phyloP scores from a whole-genome alignment of 2,329 filamentous ascomycete species.

The Verticillium albo-atrum region DNA sequence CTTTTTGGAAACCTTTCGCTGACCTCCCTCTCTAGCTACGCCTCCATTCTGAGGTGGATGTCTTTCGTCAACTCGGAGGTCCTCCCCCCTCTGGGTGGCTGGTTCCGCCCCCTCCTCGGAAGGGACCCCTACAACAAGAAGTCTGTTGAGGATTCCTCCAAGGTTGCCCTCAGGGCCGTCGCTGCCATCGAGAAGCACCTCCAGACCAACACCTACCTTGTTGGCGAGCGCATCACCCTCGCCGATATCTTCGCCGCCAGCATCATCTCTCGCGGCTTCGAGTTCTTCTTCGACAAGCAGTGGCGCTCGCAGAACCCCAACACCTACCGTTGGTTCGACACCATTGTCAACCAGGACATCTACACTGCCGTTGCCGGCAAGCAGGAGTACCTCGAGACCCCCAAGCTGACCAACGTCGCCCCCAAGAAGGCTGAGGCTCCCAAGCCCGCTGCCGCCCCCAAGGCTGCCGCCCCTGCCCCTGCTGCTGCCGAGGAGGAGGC shows the following conservation, averaged over 20 bases:
- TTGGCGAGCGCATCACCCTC: constrained; percentile 94
- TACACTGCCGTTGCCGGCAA: constrained; percentile 76
- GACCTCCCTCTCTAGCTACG: constrained; percentile 54
- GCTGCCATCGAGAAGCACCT: constrained; percentile 82
- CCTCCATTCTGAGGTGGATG: constrained; percentile 97
- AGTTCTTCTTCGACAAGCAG: constrained; percentile 89
- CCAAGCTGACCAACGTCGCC: constrained; percentile 64
- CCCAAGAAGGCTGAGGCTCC: constrained; percentile 76
- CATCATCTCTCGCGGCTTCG: constrained; percentile 81
- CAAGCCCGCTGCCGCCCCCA: constrained; percentile 53
- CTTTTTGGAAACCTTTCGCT: constrained; percentile 14
- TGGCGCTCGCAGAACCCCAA: constrained; percentile 83
- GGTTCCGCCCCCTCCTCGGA: constrained; percentile 85
- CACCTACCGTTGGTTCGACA: constrained; percentile 90
- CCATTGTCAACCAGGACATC: constrained; percentile 87
- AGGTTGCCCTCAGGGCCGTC: constrained; percentile 64
- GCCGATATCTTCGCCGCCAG: constrained; percentile 84
- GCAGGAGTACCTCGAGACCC: constrained; percentile 76
- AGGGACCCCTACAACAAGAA: constrained; percentile 95
- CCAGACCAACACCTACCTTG: constrained; percentile 89
- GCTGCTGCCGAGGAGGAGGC: constrained; percentile 43
- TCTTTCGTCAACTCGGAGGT: constrained; percentile 93
- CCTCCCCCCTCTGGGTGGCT: constrained; percentile 66
- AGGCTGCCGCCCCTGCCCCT: constrained; percentile 34
- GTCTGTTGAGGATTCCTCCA: constrained; percentile 75